Conservation (phyloP, 2,329 filamentous ascomycete species). For the Colletotrichum spaethianum region DNA sequence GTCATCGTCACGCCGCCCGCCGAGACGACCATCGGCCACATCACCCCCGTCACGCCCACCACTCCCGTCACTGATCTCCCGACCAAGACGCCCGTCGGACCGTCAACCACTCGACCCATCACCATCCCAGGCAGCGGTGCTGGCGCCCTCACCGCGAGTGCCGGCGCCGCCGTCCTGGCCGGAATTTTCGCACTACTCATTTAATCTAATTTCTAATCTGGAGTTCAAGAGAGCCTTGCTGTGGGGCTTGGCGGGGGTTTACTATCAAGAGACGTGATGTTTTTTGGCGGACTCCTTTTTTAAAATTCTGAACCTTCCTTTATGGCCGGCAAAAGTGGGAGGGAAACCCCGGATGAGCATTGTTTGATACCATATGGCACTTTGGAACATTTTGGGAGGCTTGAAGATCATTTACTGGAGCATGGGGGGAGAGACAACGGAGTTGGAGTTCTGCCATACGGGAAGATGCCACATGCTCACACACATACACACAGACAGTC, state of each 20-base stretch:
- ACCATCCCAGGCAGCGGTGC: slow-evolving; percentile 55
- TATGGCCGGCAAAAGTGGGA: slow-evolving; percentile 28
- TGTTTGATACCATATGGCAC: slow-evolving; percentile 31
- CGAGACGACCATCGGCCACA: slow-evolving; percentile 16
- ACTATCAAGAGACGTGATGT: background rate
- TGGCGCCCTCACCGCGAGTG: slow-evolving; percentile 51
- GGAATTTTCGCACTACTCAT: slow-evolving; percentile 53
- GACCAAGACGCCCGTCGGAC: slow-evolving; percentile 20
- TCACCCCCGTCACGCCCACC: slow-evolving; percentile 11
- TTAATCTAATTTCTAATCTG: background rate
- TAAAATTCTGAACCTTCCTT: slow-evolving; percentile 40
- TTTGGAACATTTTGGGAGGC: background rate
- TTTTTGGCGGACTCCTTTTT: background rate
- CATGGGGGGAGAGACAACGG: background rate
- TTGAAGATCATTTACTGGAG: background rate
- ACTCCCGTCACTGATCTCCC: slow-evolving; percentile 10
- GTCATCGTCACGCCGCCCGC: slow-evolving; percentile 25
- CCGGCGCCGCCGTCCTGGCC: slow-evolving; percentile 56
- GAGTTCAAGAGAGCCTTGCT: background rate
- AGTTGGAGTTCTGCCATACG: slow-evolving; percentile 30
- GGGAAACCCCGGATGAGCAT: background rate
- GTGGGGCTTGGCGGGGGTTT: background rate
- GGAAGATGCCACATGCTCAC: background rate
- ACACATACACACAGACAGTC: too few species aligned
- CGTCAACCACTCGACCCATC: slow-evolving; percentile 26